Evolutionary conservation across 306 rosid species (phyloP).

Genomic region (Neltuma alba): DNA sequence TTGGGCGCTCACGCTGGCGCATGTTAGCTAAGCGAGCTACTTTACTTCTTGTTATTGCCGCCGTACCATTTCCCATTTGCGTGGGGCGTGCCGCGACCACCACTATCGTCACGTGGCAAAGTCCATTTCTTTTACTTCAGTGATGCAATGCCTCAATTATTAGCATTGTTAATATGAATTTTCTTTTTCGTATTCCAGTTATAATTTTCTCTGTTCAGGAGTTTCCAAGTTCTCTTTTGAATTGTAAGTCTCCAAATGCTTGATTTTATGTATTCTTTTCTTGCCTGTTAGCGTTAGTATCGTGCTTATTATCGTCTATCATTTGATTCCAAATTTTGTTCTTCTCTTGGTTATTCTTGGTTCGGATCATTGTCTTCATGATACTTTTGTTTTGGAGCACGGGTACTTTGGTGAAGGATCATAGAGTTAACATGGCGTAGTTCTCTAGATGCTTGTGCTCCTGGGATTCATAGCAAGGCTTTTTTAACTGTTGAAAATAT

Average conservation of each 20-base stretch:
- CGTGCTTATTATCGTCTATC: neutral
- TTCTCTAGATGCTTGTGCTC: neutral
- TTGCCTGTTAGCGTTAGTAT: neutral
- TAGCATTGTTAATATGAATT: neutral
- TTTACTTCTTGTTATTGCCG: neutral
- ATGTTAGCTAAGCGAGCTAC: neutral
- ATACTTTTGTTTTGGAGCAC: neutral
- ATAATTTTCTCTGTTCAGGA: neutral
- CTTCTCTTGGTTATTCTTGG: neutral
- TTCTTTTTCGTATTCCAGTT: neutral
- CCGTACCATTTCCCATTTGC: neutral
- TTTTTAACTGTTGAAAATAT: neutral
- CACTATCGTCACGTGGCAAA: neutral
- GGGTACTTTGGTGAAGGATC: neutral
- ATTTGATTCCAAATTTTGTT: slow-evolving; percentile 2
- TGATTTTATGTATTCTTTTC: neutral
- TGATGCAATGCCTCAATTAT: neutral
- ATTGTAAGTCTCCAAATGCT: neutral
- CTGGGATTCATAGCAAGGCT: neutral
- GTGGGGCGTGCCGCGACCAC: neutral
- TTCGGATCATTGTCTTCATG: neutral
- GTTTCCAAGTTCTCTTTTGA: neutral
- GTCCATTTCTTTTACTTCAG: neutral
- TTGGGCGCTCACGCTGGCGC: neutral
- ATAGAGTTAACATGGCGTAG: neutral